phyloP scores from a whole-genome alignment of 495 filamentous ascomycete genomes.

The Letharia columbiana region DNA sequence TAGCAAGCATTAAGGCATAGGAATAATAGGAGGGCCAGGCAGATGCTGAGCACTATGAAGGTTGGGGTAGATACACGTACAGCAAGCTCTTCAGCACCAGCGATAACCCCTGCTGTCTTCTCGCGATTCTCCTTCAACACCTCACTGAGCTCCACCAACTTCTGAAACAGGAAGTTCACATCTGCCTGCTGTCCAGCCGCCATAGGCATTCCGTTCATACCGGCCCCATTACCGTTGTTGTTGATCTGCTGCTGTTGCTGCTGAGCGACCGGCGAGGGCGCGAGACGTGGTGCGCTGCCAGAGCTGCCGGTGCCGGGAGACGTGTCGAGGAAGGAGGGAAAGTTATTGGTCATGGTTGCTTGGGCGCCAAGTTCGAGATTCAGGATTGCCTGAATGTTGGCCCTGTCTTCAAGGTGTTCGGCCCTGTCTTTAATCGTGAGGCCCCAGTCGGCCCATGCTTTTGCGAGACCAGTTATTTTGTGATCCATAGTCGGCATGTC shows the following conservation, averaged over 20 bases:
- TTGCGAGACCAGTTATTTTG: background rate
- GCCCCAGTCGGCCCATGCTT: background rate
- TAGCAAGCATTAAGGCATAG: background rate
- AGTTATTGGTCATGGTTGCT: constrained; percentile 21
- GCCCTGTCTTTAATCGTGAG: background rate
- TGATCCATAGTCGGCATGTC: background rate
- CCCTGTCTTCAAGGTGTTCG: background rate
- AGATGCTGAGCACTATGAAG: background rate
- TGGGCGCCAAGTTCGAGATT: background rate
- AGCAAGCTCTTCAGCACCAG: constrained; percentile 55
- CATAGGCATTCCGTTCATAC: constrained; percentile 52
- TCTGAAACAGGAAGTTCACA: constrained; percentile 72
- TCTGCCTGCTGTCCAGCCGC: constrained; percentile 82
- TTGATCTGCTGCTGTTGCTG: constrained; percentile 43
- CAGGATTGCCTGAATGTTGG: background rate
- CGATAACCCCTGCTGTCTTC: constrained; percentile 63
- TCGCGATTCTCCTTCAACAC: constrained; percentile 70
- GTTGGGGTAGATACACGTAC: constrained; percentile 29
- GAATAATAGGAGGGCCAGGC: background rate
- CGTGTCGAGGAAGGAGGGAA: constrained; percentile 26
- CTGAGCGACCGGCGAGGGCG: constrained; percentile 22
- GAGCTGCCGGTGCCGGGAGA: constrained; percentile 21
- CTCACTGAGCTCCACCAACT: constrained; percentile 72
- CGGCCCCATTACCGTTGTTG: constrained; percentile 37
- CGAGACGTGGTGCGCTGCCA: constrained; percentile 7